Evolutionary conservation across 805 yeast species (phyloP).

Genomic region (Ogataea philodendri): DNA sequence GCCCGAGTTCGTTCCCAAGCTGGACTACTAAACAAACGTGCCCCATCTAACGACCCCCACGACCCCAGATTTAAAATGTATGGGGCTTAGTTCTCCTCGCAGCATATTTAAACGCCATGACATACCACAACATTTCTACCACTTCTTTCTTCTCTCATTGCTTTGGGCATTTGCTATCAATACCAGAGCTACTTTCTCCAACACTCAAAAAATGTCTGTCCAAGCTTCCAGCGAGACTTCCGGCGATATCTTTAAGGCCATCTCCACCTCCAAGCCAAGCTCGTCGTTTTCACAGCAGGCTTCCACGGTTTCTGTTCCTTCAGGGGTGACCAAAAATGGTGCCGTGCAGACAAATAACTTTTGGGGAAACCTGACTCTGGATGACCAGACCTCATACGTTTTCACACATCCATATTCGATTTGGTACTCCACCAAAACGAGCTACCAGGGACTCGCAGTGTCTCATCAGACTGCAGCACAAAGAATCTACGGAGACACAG

Average conservation of each 20-base stretch:
- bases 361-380: slow-evolving; percentile 65
- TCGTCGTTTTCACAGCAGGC: slow-evolving; percentile 36
- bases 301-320: slow-evolving; percentile 26
- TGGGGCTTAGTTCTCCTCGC: not conserved
- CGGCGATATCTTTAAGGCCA: slow-evolving; percentile 42
- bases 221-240: slow-evolving; percentile 24
- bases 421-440: slow-evolving; percentile 52
- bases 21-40: slow-evolving; percentile 13
- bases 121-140: slow-evolving; percentile 1
- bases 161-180: slow-evolving; percentile 10
- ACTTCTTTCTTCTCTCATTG: slow-evolving; percentile 7
- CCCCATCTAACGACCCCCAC: no score
- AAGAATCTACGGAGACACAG: slow-evolving; percentile 61
- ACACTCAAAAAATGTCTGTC: slow-evolving; percentile 1
- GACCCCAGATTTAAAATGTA: no score
- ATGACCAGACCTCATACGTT: slow-evolving; percentile 59
- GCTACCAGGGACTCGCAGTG: slow-evolving; percentile 56
- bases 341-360: slow-evolving; percentile 71
- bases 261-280: slow-evolving; percentile 45
- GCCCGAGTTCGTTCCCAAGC: slow-evolving; percentile 15
- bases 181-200: slow-evolving; percentile 1
- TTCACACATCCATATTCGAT: slow-evolving; percentile 78
- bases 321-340: slow-evolving; percentile 21
- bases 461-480: slow-evolving; percentile 59
- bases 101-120: slow-evolving; percentile 9